Conservation (phyloP, 2,329 filamentous ascomycete species). For the Fusarium zealandicum region DNA sequence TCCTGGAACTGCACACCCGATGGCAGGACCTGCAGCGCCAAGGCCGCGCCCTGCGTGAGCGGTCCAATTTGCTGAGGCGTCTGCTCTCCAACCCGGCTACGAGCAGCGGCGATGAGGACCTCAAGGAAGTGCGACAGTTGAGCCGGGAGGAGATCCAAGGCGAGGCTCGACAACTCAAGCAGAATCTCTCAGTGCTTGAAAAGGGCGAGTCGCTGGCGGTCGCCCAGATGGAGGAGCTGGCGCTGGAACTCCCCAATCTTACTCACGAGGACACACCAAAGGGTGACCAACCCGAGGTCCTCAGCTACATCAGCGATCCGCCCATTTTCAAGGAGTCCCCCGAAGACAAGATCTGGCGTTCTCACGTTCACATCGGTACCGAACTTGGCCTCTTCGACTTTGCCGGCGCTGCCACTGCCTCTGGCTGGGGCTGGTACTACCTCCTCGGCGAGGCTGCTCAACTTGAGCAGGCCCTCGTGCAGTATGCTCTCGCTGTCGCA, state of each 20-base stretch:
- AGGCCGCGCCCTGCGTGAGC: slow-evolving; percentile 67
- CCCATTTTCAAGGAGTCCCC: slow-evolving; percentile 50
- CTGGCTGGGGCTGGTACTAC: slow-evolving; percentile 98
- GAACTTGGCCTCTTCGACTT: slow-evolving; percentile 94
- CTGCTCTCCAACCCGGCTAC: slow-evolving; percentile 61
- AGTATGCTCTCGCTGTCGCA: slow-evolving; percentile 81
- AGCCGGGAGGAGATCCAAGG: slow-evolving; percentile 63
- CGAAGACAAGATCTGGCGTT: slow-evolving; percentile 62
- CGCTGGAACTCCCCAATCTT: slow-evolving; percentile 83
- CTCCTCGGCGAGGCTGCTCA: slow-evolving; percentile 89
- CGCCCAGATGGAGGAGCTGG: slow-evolving; percentile 75
- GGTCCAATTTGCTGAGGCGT: slow-evolving; percentile 68
- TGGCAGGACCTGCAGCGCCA: slow-evolving; percentile 68
- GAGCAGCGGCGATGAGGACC: slow-evolving; percentile 53
- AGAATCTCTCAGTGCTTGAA: slow-evolving; percentile 66
- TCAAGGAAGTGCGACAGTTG: slow-evolving; percentile 46
- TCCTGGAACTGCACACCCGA: slow-evolving; percentile 62
- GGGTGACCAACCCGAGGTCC: slow-evolving; percentile 67
- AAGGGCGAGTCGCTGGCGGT: slow-evolving; percentile 65
- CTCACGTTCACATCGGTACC: slow-evolving; percentile 85
- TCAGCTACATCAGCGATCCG: slow-evolving; percentile 81
- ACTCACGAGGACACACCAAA: slow-evolving; percentile 79
- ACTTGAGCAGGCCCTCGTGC: slow-evolving; percentile 91
- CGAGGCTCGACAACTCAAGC: slow-evolving; percentile 71
- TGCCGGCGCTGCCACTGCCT: slow-evolving; percentile 77